Base-by-base conservation (phyloP, 768 basidiomycete species). In the Calocera viscosa region DNA sequence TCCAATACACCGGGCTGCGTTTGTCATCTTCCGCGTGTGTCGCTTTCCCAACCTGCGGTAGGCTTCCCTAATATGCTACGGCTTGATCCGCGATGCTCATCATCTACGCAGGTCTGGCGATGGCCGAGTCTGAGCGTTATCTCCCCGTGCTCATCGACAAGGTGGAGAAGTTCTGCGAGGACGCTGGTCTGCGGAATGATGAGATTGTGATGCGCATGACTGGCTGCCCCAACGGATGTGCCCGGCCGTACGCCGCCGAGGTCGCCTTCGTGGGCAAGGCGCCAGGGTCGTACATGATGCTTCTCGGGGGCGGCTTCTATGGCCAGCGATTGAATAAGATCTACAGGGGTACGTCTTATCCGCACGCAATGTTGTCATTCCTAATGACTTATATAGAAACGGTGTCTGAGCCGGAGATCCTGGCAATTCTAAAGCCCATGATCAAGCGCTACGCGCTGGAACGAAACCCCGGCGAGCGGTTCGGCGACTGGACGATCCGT, bases 131-230 rank as follows among this genome's bases (percentile, higher is more conserved):
- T 10, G 87, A 89, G 73, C 77, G 87, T 34, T 99, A 97, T 76
- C 80, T 99, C 14, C 96, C 95, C 17, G 72, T 97, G 16, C 85
- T 98, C 41, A 82, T 98, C 67, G 88, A 91, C 77, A 97, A 97
- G 78, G 88, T 98, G 19, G 95, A 99, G 79, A 86, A 86, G 77
- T 88, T 97, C 5, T 91, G 90, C 73, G 96, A 98, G 75, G 90
- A 94, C 75, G 89, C 86, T 71, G 95, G 95, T 22, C 80, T 98
- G 43, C 82, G 95, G 53, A 88, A 96, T 74, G 95, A 99, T 76
- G 86, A 89, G 1, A 95, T 98, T 70, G 86, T 97, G 68, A 97
- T 99, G 95, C 85, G 95, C 65, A 97, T 98, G 94, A 97, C 94
- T 17, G 95, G 95, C 64, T 97, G 94, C 71, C 91, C 91, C 1